A percentile compares a stretch with the other conserved stretches of the same genome.
Conservation (phyloP, 306 rosid species). For the Rubus parviflorus region DNA sequence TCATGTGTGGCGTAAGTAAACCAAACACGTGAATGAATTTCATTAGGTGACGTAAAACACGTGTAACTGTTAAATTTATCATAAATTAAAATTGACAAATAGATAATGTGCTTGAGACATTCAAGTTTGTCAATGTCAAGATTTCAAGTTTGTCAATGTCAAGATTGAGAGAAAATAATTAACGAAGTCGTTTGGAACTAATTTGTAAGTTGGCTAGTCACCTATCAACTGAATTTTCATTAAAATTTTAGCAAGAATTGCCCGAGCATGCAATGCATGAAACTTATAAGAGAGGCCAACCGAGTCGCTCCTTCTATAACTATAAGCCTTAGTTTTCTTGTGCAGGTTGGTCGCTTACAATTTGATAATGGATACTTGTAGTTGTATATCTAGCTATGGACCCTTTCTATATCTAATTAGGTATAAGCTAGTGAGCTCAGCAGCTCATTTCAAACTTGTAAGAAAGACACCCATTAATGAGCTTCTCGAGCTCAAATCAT, state of each 20-base stretch:
- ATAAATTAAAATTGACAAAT: not conserved
- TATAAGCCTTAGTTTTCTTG: not conserved
- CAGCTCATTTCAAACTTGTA: not conserved
- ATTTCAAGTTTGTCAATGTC: not conserved
- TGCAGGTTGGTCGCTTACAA: not conserved
- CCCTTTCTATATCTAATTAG: not conserved
- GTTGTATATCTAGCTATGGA: not conserved
- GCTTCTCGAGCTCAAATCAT: not conserved
- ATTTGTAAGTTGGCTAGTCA: constrained; percentile 4
- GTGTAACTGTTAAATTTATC: not conserved
- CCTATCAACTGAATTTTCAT: not conserved
- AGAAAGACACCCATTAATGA: not conserved
- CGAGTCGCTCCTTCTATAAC: not conserved
- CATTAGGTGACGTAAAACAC: not conserved
- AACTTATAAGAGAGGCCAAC: not conserved
- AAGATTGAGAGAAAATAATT: not conserved
- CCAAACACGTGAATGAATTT: not conserved
- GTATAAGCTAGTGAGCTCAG: too few species aligned
- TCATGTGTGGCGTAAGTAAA: not conserved
- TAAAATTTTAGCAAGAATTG: not conserved
- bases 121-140: too few species aligned
- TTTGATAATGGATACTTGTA: not conserved
- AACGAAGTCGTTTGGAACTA: not conserved
- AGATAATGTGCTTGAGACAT: not conserved
- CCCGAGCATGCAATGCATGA: not conserved